phyloP scores from a whole-genome alignment of 305 asterid species.

The Fraxinus ornus region DNA sequence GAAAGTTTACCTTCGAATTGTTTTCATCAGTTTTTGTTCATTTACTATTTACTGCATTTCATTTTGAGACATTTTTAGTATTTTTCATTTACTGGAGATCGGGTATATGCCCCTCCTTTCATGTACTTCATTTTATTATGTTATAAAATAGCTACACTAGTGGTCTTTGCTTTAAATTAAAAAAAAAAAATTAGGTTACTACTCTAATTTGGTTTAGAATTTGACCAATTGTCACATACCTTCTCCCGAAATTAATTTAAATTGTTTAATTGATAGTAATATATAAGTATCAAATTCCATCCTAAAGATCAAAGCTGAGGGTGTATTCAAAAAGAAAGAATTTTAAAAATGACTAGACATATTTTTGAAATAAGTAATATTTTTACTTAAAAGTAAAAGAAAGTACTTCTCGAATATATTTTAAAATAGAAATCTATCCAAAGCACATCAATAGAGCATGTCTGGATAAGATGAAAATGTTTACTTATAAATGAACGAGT shows the following conservation, averaged over 20 bases:
- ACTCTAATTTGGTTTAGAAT: neutral
- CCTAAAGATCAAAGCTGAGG: neutral
- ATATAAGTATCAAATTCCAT: neutral
- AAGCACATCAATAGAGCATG: neutral
- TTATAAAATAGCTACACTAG: too few relatives aligned
- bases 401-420: too few relatives aligned
- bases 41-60: too few relatives aligned
- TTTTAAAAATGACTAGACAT: neutral
- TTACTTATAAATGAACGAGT: neutral
- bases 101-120: too few relatives aligned
- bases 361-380: neutral
- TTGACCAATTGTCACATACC: neutral
- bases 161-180: too few relatives aligned
- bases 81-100: too few relatives aligned
- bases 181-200: too few relatives aligned
- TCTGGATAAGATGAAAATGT: neutral
- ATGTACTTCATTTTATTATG: too few relatives aligned
- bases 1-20: too few relatives aligned
- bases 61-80: too few relatives aligned
- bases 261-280: neutral
- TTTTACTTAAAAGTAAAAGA: neutral
- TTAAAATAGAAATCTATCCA: neutral
- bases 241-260: too few relatives aligned
- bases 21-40: too few relatives aligned
- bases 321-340: neutral